Base-by-base conservation (phyloP, 129 eudicot genomes). In the Rutidosis leptorrhynchoides region DNA sequence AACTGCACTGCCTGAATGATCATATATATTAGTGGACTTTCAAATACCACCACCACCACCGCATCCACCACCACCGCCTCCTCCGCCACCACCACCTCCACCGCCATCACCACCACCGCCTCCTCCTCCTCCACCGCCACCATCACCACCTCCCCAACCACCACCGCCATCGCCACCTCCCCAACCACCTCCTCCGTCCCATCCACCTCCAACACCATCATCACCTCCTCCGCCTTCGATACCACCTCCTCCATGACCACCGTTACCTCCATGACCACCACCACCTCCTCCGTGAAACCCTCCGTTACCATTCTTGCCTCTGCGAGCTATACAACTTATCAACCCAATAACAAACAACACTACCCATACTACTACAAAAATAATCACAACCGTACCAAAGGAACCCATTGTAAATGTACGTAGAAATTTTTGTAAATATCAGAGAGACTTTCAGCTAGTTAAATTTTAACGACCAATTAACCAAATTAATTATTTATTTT, bases 91-190 rank as follows among this genome's bases (percentile, higher is more conserved):
- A 0, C 40, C 11, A 1, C 35, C 40, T 0, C 37, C 46, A 68
- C 78, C 71, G 0, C 33, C 12, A 4, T 20, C 54, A 2, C 58
- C 70, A 3, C 40, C 43, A 0, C 56, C 54, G 1, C 69, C 53
- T 0, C 68, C 28, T 0, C 42, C 69, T 6, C 58, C 58, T 0
- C 20, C 58, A 2, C 59, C 25, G 3, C 6, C 45, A 9, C 42
- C 55, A 7, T 25, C 15, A 0, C 71, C 48, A 2, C 27, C 52
- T 0, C 51, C 21, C 6, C 62, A 61, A 2, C 35, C 72, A 20
- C 20, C 72, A 3, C 64, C 73, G 0, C 64, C 64, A 0, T 21
- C 73, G 3, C 62, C 71, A 1, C 62, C 72, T 0, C 51, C 33
- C 49, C 17, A 43, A 65, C n/a, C 57, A 25, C 20, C 57, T 6